phyloP scores from a whole-genome alignment of 2,329 filamentous ascomycete genomes.

The Neophaeococcomyces aloes region DNA sequence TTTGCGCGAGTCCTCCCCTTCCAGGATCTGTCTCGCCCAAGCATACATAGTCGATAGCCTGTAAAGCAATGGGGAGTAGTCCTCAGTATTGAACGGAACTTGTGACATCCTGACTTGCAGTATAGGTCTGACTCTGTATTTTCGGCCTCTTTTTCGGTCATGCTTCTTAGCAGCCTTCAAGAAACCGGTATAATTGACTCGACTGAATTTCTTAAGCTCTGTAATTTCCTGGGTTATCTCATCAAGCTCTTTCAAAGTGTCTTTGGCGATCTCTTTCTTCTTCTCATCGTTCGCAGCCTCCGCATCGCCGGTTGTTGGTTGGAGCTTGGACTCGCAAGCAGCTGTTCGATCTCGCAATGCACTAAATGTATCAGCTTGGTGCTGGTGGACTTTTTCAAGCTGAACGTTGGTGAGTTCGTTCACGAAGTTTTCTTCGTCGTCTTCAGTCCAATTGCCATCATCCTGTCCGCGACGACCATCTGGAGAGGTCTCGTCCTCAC shows the following conservation, averaged over 20 bases:
- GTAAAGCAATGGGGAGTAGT: constrained; percentile 81
- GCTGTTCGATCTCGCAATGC: constrained; percentile 71
- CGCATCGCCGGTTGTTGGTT: constrained; percentile 36
- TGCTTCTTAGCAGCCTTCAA: constrained; percentile 99
- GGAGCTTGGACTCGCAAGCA: constrained; percentile 55
- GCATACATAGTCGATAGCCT: constrained; percentile 90
- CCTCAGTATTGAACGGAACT: constrained; percentile 88
- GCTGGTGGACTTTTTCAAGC: constrained; percentile 85
- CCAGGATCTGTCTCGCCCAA: constrained; percentile 75
- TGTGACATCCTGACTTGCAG: constrained; percentile 82
- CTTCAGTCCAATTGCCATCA: constrained; percentile 68
- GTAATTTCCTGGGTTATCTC: constrained; percentile 79
- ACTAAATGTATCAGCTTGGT: constrained; percentile 73
- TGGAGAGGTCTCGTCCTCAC: constrained; percentile 55
- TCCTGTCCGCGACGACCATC: constrained; percentile 38
- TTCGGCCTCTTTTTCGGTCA: constrained; percentile 77
- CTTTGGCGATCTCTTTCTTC: constrained; percentile 47
- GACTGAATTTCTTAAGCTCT: constrained; percentile 88
- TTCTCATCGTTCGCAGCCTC: constrained; percentile 30
- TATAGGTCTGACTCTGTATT: constrained; percentile 82
- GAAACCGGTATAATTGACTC: constrained; percentile 94
- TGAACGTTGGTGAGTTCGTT: constrained; percentile 91
- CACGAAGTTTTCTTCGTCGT: constrained; percentile 87
- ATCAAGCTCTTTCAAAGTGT: constrained; percentile 72
- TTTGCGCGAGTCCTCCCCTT: constrained; percentile 41